Base-by-base conservation (phyloP, 768 basidiomycete genomes). In the Lentinula raphanica region DNA sequence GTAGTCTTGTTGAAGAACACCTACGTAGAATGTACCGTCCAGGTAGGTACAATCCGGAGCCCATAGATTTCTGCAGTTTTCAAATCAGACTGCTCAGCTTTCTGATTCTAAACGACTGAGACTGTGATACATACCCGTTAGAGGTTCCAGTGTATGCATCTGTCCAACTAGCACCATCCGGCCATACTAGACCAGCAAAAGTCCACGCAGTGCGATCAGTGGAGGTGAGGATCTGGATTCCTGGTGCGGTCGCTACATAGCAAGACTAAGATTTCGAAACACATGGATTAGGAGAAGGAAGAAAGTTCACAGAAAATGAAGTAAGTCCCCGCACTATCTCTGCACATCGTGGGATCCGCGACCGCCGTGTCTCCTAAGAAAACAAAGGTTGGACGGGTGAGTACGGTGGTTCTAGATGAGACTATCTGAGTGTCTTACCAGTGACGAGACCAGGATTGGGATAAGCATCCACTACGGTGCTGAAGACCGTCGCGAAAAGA, bases 41-140 rank as follows among this genome's bases (percentile, higher is more conserved):
- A 40, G n/a, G 44, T 65, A 65, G n/a, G 65, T 67, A 62, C 71
- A 72, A 57, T 76, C 73, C 1, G 73, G 74, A 6, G 71, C 71
- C 72, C 72, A 71, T 9, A 70, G 36, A 23, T 50, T 60, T 17
- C 66, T 69, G 53, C 19, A 48, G n/a, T 21, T 32, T 53, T 23
- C 13, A 31, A 50, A 17, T 40, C n/a, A 36, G 1, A 32, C 32
- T 25, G 19, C 23, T 31, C 29, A 58, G 49, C 25, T 9, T 19
- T 25, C 21, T 23, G n/a, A 45, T 21, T 42, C 23, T 51, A 13
- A 5, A 17, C 13, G 8, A 39, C 1, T 7, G 12, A 23, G 23
- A 21, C 27, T 27, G 50, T 35, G 13, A 36, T 35, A 53, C 27
- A 17, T 27, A 68, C 63, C 69, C 73, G 50, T 73, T 72, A 12